Base-by-base conservation (phyloP, 2,329 filamentous ascomycete genomes). In the Dothistroma pini region DNA sequence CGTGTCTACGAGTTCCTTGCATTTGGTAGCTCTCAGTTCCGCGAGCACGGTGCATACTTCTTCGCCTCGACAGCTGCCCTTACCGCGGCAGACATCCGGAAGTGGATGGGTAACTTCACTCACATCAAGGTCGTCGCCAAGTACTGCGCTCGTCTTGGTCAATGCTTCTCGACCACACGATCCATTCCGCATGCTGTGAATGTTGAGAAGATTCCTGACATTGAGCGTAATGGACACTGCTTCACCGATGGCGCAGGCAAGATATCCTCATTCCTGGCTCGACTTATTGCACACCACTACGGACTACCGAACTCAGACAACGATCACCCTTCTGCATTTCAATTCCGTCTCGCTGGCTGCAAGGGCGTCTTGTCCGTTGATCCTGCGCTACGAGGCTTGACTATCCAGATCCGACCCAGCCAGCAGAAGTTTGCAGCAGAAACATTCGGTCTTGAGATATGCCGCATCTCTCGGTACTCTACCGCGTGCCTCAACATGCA, bases 161-260 rank as follows among this genome's bases (percentile, higher is more conserved):
- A 97, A 75, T 97, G 93, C 72, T 97, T 99, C 72, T 97, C 95
- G 0, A 97, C 93, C 0, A 99, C 95, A 0, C 81, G 90, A 62
- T 86, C 89, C 11, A 86, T 96, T 48, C 81, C 80, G 31, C 83
- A 86, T 16, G 84, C 81, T 0, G 84, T 88, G 7, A 79, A 81
- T 1, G 74, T 84, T 29, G 79, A 84, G 12, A 79, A 80, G 5
- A 84, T 93, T 34, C 75, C 81, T 0, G 95, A 97, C 66, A 83
- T 97, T 21, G 79, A 86, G 61, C 81, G 82, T 1, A 86, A 89
- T 52, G 84, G 80, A 0, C 87, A 85, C 70, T 89, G 80, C 62
- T 99, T 97, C 73, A 95, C 90, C 0, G 95, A 99, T 70, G 95
- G 95, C 0, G 90, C 97, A 2, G 95, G 95, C 1, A 96, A 91